A percentile compares a stretch with the other conserved stretches of the same genome.
Conservation (phyloP, 148 eudicot species). For the Rhododendron vialii region DNA sequence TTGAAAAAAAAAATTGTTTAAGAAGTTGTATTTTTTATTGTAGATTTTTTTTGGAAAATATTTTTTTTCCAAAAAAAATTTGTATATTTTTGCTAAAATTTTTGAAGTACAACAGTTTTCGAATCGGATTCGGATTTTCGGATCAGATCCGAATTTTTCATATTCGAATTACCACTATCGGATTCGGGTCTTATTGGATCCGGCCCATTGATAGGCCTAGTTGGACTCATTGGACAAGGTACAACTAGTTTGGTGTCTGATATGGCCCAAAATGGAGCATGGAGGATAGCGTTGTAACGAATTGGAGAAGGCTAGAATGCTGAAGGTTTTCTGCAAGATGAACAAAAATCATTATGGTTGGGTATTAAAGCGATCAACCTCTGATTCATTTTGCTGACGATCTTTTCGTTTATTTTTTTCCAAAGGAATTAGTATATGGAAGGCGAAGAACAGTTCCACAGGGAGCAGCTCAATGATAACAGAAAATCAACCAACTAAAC, state of each 20-base stretch:
- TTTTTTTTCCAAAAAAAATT: no score
- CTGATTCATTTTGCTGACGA: not conserved
- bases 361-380: not conserved
- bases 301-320: not conserved
- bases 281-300: not conserved
- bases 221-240: not conserved
- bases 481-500: conserved; percentile 50
- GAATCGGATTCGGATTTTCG: no score
- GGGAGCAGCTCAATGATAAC: conserved; percentile 52
- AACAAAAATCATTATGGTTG: not conserved
- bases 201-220: no score
- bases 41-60: no score
- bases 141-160: no score
- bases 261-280: not conserved
- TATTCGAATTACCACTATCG: no score
- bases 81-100: no score
- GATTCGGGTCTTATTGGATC: no score
- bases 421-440: conserved; percentile 73
- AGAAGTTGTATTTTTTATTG: no score
- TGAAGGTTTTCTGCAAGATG: not conserved
- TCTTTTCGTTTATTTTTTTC: not conserved
- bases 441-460: conserved; percentile 61
- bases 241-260: not conserved
- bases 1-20: no score
- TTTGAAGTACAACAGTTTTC: no score